A percentile compares a stretch with the other conserved stretches of the same genome.
These are phyloP conservation scores for Eucalyptus fibrosa DNA, from an alignment of 345 rosid species.

Conservation along the genomic window DNA sequence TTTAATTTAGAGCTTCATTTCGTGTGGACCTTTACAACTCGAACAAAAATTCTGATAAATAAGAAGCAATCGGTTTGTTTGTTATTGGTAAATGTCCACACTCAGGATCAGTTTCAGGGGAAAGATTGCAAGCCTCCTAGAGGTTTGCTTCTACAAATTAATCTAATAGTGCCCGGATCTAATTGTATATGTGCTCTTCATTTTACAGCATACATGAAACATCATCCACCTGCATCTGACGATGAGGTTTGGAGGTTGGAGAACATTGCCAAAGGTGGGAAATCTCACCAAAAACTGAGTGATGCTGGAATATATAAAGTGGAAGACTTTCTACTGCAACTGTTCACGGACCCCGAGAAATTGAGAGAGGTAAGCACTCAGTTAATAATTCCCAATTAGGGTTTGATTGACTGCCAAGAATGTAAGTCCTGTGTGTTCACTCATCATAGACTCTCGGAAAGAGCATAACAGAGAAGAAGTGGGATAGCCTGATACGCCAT, in stretches of 20 bases:
- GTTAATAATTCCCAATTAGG: background rate
- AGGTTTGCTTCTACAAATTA: background rate
- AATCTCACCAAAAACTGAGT: constrained; percentile 57
- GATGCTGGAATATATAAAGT: constrained; percentile 55
- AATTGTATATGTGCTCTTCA: constrained; percentile 7
- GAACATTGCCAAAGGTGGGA: constrained; percentile 70
- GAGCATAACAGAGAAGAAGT: background rate
- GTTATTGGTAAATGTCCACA: background rate
- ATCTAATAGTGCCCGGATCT: background rate
- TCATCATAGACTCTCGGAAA: background rate
- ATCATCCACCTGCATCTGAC: constrained; percentile 62
- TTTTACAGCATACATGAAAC: constrained; percentile 64
- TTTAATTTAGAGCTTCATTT: background rate
- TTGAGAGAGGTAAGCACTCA: background rate
- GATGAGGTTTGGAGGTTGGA: constrained; percentile 95
- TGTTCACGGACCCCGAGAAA: constrained; percentile 30
- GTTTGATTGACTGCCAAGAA: background rate
- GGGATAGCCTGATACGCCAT: background rate
- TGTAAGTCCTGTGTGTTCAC: background rate
- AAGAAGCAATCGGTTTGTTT: background rate
- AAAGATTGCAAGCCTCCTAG: background rate
- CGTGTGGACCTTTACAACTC: background rate
- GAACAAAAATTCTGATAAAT: background rate
- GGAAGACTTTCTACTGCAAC: constrained; percentile 65
- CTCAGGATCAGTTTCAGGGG: background rate